A percentile compares a stretch with the other conserved stretches of the same genome.
Evolutionary conservation across 2,329 filamentous ascomycete species (phyloP).

Genomic region (Biscogniauxia mediterranea): DNA sequence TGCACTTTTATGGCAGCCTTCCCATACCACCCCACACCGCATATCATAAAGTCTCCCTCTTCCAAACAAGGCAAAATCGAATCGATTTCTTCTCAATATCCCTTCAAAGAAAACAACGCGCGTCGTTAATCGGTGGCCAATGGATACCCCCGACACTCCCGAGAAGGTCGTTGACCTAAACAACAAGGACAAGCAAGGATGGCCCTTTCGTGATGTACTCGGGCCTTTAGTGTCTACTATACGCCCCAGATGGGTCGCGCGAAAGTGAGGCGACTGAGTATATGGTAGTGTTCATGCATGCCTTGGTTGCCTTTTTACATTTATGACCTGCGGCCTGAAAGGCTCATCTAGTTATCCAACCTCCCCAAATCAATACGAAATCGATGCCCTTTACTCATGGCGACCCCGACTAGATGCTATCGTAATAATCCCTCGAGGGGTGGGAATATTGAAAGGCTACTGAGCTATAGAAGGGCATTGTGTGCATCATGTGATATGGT

Average conservation of each 20-base stretch:
- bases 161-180: neutral
- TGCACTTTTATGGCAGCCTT: neutral
- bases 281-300: neutral
- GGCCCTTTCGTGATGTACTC: neutral
- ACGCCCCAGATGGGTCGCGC: neutral
- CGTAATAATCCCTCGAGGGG: neutral
- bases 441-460: neutral
- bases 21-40: neutral
- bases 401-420: neutral
- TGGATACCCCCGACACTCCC: neutral
- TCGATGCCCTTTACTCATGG: neutral
- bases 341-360: neutral
- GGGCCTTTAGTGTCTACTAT: neutral
- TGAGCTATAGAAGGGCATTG: neutral
- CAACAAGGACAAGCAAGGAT: neutral
- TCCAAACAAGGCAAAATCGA: neutral
- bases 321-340: neutral
- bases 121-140: neutral
- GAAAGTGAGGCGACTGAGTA: neutral
- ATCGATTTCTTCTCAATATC: neutral
- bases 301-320: neutral
- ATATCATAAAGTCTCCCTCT: neutral
- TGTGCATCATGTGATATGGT: neutral
- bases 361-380: neutral
- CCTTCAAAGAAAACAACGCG: neutral